A percentile compares a stretch with the other conserved stretches of the same genome.
These are phyloP conservation scores for Volvox reticuliferus DNA, from an alignment of 139 green algal genomes.

Conservation along the genomic window DNA sequence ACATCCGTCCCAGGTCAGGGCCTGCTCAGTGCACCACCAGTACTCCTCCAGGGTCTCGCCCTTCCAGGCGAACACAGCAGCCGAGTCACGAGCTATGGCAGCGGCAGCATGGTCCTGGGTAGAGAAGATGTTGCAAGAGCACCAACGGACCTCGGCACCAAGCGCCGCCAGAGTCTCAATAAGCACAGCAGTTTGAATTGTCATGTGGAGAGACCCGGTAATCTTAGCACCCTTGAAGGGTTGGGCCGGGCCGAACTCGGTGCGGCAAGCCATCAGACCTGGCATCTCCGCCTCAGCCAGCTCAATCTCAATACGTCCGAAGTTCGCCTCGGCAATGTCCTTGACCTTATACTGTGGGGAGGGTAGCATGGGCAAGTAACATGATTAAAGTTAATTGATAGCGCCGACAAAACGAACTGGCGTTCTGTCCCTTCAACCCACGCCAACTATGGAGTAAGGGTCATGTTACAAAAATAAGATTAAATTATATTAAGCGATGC, in stretches of 20 bases:
- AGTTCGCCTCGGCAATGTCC: slow-evolving; percentile 97
- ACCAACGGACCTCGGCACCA: slow-evolving; percentile 98
- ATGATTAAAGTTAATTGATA: not conserved
- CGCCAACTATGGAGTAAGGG: too few relatives aligned
- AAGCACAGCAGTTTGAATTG: slow-evolving; percentile 99
- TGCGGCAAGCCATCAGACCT: slow-evolving; percentile 94
- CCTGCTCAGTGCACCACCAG: slow-evolving; percentile 99
- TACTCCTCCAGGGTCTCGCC: slow-evolving; percentile 99
- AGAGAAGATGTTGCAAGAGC: slow-evolving; percentile 99
- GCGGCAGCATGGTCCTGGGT: slow-evolving; percentile 98
- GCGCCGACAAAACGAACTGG: not conserved
- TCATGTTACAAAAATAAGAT: too few relatives aligned
- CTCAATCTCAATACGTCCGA: slow-evolving; percentile 98
- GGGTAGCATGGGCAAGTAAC: not conserved
- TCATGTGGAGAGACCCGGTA: slow-evolving; percentile 99
- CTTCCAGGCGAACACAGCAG: slow-evolving; percentile 99
- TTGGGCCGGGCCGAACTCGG: slow-evolving; percentile 94
- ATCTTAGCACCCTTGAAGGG: slow-evolving; percentile 96
- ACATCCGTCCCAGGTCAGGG: slow-evolving; percentile 90
- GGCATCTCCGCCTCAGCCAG: slow-evolving; percentile 99
- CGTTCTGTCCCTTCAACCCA: too few relatives aligned
- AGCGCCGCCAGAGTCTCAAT: slow-evolving; percentile 98
- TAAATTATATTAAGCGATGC: too few relatives aligned
- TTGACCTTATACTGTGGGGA: slow-evolving; percentile 93
- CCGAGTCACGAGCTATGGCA: slow-evolving; percentile 96